Conservation (phyloP, 2,329 filamentous ascomycete species). For the Oidium heveae region DNA sequence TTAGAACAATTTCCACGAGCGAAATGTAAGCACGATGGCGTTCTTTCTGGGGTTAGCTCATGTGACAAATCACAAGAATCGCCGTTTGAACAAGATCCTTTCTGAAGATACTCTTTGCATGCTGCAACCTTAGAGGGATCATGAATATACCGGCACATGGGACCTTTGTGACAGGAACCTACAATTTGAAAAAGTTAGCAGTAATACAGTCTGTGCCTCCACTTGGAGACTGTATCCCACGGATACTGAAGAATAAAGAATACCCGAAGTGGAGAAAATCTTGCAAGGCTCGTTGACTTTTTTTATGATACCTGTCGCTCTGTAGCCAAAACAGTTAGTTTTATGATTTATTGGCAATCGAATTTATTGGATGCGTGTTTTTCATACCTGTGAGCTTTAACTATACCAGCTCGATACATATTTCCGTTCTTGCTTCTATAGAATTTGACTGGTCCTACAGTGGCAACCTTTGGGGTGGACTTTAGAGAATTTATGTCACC, state of each 20-base stretch:
- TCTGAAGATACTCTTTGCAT: constrained; percentile 69
- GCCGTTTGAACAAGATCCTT: constrained; percentile 52
- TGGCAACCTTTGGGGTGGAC: constrained; percentile 47
- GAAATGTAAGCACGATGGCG: constrained; percentile 74
- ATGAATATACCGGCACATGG: constrained; percentile 57
- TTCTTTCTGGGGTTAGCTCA: constrained; percentile 57
- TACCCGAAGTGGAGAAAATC: constrained; percentile 44
- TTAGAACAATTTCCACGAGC: constrained; percentile 78
- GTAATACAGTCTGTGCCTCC: constrained; percentile 7
- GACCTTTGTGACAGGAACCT: constrained; percentile 73
- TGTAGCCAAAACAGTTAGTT: constrained; percentile 7
- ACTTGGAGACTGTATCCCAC: constrained; percentile 3
- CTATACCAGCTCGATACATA: constrained; percentile 49
- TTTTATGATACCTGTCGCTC: constrained; percentile 24
- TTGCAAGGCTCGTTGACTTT: constrained; percentile 55
- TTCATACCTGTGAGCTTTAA: constrained; percentile 53
- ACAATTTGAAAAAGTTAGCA: constrained; percentile 13
- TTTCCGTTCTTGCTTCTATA: constrained; percentile 73
- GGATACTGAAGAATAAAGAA: constrained; percentile 17
- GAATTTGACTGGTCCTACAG: constrained; percentile 57
- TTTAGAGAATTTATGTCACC: constrained; percentile 33
- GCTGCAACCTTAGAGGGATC: constrained; percentile 69
- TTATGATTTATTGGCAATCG: constrained; percentile 7
- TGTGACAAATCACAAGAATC: constrained; percentile 77
- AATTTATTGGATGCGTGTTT: neutral